Conservation (phyloP, 2,329 filamentous ascomycete species). For the Graphilbum ipis-grandicollis region DNA sequence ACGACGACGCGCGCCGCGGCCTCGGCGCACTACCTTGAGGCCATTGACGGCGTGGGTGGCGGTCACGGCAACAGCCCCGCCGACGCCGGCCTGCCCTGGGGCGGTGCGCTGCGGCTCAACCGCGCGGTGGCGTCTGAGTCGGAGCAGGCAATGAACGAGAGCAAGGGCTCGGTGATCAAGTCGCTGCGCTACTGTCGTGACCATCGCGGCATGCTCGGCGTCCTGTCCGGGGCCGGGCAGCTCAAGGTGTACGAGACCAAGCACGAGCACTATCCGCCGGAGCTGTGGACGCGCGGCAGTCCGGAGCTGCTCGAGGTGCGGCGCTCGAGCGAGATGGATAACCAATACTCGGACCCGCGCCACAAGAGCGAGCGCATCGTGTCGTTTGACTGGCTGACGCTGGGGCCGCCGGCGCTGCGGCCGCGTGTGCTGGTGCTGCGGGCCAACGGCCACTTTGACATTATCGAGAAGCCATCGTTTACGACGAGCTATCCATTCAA, state of each 20-base stretch:
- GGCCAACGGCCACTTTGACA: constrained; percentile 42
- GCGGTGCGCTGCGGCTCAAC: constrained; percentile 39
- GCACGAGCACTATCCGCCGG: constrained; percentile 30
- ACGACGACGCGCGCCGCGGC: constrained; percentile 34
- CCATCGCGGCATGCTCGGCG: constrained; percentile 40
- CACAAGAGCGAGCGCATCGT: constrained; percentile 43
- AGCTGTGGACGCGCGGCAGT: constrained; percentile 24
- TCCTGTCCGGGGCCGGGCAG: constrained; percentile 45
- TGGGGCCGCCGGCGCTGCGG: constrained; percentile 34
- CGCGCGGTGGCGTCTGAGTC: constrained; percentile 37
- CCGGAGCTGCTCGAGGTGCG: constrained; percentile 43
- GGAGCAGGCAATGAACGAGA: constrained; percentile 30
- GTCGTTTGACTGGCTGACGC: constrained; percentile 50
- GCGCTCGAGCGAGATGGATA: constrained; percentile 44
- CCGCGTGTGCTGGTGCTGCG: constrained; percentile 42
- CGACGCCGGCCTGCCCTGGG: constrained; percentile 46
- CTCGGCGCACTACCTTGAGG: constrained; percentile 36
- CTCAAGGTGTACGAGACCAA: constrained; percentile 42
- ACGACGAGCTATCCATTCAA: constrained; percentile 41
- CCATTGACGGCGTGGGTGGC: no score
- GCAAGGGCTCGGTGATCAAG: constrained; percentile 42
- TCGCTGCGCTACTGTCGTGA: constrained; percentile 47
- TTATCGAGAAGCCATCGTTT: constrained; percentile 42
- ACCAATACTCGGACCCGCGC: constrained; percentile 32
- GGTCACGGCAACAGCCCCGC: no score